phyloP scores from a whole-genome alignment of 2,329 filamentous ascomycete genomes.

The Metarhizium guizhouense region DNA sequence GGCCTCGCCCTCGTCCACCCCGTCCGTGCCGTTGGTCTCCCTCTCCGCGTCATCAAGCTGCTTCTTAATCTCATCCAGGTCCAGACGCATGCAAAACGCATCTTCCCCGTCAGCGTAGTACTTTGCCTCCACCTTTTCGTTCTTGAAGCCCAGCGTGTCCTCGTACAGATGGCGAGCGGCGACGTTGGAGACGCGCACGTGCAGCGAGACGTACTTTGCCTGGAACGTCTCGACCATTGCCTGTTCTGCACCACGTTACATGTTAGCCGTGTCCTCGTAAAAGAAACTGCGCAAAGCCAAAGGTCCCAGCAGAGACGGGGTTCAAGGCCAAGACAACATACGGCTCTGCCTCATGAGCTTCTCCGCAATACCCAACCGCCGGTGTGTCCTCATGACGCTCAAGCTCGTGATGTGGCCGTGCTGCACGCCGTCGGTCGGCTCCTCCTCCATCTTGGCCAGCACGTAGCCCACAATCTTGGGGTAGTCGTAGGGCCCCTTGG shows the following conservation, averaged over 20 bases:
- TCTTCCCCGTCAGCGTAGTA: constrained; percentile 98
- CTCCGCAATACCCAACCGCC: constrained; percentile 85
- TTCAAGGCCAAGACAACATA: constrained; percentile 36
- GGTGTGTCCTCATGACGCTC: constrained; percentile 93
- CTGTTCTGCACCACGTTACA: constrained; percentile 47
- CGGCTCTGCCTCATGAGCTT: constrained; percentile 95
- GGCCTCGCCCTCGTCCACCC: constrained; percentile 57
- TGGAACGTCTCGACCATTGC: constrained; percentile 95
- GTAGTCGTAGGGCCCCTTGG: constrained; percentile 73
- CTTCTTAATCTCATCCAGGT: constrained; percentile 55
- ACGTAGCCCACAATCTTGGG: constrained; percentile 98
- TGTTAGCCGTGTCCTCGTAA: too few species aligned
- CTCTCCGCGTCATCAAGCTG: constrained; percentile 31
- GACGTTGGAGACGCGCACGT: constrained; percentile 89
- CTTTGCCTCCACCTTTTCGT: constrained; percentile 76
- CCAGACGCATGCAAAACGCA: constrained; percentile 87
- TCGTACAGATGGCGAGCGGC: constrained; percentile 89
- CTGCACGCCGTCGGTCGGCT: constrained; percentile 79
- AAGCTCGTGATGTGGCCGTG: constrained; percentile 96
- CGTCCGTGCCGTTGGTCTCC: constrained; percentile 21
- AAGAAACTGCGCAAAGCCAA: too few species aligned
- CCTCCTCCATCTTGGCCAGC: constrained; percentile 99
- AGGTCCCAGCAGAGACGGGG: too few species aligned
- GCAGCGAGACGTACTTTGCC: constrained; percentile 87
- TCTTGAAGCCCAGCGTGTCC: constrained; percentile 81